phyloP scores from a whole-genome alignment of 176 grass and related monocot genomes.

The Oryza rufipogon region DNA sequence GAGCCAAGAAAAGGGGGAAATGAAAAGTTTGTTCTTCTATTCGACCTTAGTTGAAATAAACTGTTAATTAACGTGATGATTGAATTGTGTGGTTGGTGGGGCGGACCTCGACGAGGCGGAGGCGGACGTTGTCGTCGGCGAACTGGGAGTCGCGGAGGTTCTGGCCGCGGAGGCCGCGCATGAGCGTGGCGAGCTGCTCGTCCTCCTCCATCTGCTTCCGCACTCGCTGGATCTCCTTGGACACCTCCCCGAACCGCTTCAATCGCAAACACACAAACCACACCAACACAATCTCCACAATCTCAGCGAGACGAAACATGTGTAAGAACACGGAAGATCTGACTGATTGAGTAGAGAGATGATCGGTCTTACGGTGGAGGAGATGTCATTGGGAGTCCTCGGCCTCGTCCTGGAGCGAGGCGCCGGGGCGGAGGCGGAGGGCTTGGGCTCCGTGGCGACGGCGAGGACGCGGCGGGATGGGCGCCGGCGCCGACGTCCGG shows the following conservation, averaged over 20 bases:
- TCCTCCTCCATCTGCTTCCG: constrained; percentile 99
- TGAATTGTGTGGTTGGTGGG: background rate
- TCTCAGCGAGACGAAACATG: background rate
- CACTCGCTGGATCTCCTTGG: constrained; percentile 90
- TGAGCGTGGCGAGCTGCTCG: constrained; percentile 86
- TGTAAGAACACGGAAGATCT: background rate
- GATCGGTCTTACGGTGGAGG: constrained; percentile 58
- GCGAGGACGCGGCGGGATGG: constrained; percentile 51
- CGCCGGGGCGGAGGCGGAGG: constrained; percentile 13
- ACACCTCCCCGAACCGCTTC: constrained; percentile 78
- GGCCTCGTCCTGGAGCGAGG: constrained; percentile 13
- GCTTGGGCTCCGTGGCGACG: constrained; percentile 66
- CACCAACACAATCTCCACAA: background rate
- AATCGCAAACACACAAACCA: background rate
- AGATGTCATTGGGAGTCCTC: constrained; percentile 36
- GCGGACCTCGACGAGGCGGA: constrained; percentile 83
- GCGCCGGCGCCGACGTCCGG: constrained; percentile 18
- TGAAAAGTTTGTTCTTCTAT: background rate
- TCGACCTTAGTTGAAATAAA: too few relatives aligned
- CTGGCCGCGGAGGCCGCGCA: constrained; percentile 92
- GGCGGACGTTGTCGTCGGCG: constrained; percentile 61
- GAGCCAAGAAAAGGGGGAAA: background rate
- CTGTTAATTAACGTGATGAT: too few relatives aligned
- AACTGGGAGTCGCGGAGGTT: constrained; percentile 89
- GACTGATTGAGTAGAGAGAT: background rate